Evolutionary conservation across 1,139 yeast genomes (phyloP), one percentile per base, ranked within the genome.

Genomic region (Yamadazyma oceani): DNA sequence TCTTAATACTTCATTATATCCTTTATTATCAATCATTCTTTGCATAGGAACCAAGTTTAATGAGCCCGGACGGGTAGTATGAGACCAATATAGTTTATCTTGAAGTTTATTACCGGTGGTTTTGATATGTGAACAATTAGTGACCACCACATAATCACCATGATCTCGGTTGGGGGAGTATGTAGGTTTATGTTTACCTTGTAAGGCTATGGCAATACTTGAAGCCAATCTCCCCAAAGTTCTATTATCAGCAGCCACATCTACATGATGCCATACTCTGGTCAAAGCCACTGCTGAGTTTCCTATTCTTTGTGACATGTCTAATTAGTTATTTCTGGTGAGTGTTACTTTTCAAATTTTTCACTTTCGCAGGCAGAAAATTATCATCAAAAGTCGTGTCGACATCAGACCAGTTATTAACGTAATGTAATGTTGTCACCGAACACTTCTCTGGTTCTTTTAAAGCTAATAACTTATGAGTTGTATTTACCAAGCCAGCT

Each of bases 61-160:
- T 25, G 90, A 82, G 38, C 98, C 98, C 2, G 97, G 97, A 54
- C 87, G 80, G 2, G 85, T 78, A 26, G 92, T 84, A 61, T 94
- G 99, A 39, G 87, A 76, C 85, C 96, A 84, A 67, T 92, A 92
- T n/a, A 80, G 73, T 63, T 87, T 90, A 41, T 90, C 84, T 41
- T 81, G 68, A 59, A 90, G 61, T 60, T 92, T 92, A 49, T 81
- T 82, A 45, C 97, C 97, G 0, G 96, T 82, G 13, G 85, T 74
- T 53, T 81, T 82, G 52, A 94, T 61, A 50, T 81, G 80, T 43
- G 87, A 78, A 56, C 97, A 89, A 67, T 92, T 92, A 10, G 97
- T 86, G 2, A 92, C 97, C 13, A 92, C 97, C 13, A 92, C 97
- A 55, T 90, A 92, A 62, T 92, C 99, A 10, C 99, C 99, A 50